phyloP scores from a whole-genome alignment of 2,329 filamentous ascomycete species.

The Epichloe bromicola region DNA sequence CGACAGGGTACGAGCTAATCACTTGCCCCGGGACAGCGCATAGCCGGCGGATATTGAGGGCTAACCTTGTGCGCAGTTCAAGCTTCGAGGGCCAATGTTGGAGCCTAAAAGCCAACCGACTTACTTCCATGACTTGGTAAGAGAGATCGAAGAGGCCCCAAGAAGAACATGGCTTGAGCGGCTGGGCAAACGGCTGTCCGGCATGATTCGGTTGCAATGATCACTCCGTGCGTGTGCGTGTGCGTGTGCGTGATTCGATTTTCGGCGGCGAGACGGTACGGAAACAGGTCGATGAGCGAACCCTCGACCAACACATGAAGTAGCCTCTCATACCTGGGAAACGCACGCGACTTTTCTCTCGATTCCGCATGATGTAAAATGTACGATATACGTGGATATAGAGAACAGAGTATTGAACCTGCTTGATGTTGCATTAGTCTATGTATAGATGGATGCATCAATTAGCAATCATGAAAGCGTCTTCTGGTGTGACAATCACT shows the following conservation, averaged over 20 bases:
- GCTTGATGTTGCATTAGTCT: neutral
- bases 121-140: slow-evolving; percentile 48
- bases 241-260: neutral
- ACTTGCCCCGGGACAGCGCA: neutral
- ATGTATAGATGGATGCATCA: too few relatives aligned
- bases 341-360: too few relatives aligned
- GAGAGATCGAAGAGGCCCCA: slow-evolving; percentile 51
- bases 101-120: slow-evolving; percentile 49
- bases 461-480: too few relatives aligned
- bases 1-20: slow-evolving; percentile 32
- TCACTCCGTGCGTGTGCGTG: neutral
- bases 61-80: slow-evolving; percentile 17
- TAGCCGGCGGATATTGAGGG: neutral
- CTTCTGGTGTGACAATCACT: too few relatives aligned
- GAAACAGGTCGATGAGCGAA: neutral
- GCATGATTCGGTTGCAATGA: slow-evolving; percentile 46
- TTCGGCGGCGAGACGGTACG: neutral
- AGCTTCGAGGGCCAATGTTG: slow-evolving; percentile 35
- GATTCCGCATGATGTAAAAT: neutral
- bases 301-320: neutral
- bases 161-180: slow-evolving; percentile 40
- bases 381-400: neutral
- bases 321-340: neutral
- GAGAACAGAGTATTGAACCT: neutral
- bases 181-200: slow-evolving; percentile 40